These are phyloP conservation scores for Pelargonium myrrhifolium DNA, from an alignment of 441 rosid species.

Conservation along the genomic window DNA sequence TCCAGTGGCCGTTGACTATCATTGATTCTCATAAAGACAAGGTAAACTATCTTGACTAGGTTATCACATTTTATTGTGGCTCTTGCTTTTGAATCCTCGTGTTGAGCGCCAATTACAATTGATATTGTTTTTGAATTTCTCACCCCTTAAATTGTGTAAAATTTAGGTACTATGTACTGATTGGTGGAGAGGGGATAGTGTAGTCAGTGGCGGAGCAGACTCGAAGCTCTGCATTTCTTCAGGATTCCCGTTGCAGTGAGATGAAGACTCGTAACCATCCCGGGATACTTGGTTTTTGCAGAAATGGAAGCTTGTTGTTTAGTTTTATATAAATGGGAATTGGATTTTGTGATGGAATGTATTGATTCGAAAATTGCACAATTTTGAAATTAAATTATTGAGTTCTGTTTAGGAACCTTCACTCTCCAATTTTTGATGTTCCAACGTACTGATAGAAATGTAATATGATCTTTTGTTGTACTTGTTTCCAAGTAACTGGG, in stretches of 20 bases:
- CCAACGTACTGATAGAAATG: background rate
- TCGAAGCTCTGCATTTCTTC: conserved; percentile 67
- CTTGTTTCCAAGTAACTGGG: too few relatives aligned
- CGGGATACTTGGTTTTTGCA: background rate
- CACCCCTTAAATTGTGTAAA: conserved; percentile 9
- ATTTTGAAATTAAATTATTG: too few relatives aligned
- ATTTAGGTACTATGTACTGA: conserved; percentile 81
- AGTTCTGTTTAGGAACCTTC: background rate
- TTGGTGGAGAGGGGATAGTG: conserved; percentile 88
- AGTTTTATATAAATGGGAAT: too few relatives aligned
- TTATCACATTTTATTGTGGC: conserved; percentile 6
- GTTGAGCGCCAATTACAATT: background rate
- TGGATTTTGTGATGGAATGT: background rate
- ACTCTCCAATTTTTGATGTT: background rate
- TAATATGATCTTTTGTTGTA: too few relatives aligned
- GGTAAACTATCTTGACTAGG: conserved; percentile 30
- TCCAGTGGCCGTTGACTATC: conserved; percentile 91
- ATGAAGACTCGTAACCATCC: conserved; percentile 20
- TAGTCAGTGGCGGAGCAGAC: conserved; percentile 88
- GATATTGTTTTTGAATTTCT: background rate
- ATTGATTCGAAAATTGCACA: background rate
- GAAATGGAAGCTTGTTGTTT: background rate
- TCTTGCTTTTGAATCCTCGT: background rate
- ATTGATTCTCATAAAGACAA: conserved; percentile 78
- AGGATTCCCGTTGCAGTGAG: conserved; percentile 49